A percentile compares a stretch with the other conserved stretches of the same genome.
These are phyloP conservation scores for Clarireedia monteithiana DNA, from an alignment of 2,329 filamentous ascomycete species.

Conservation along the genomic window DNA sequence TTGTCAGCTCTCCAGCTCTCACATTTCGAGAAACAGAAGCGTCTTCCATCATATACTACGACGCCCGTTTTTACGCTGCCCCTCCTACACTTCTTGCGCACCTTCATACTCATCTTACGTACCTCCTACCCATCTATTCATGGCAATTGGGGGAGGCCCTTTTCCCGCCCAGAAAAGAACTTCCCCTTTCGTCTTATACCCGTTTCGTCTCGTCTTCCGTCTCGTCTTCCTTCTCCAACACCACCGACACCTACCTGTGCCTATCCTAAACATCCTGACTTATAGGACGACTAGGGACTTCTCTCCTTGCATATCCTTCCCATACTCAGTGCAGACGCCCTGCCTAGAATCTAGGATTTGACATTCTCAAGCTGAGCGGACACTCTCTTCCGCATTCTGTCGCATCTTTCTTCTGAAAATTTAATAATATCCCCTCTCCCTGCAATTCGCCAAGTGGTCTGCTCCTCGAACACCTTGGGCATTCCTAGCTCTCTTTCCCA, in stretches of 20 bases:
- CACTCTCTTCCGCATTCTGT: neutral
- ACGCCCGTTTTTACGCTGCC: too few species aligned
- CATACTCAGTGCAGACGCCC: neutral
- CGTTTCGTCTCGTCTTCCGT: neutral
- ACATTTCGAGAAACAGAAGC: too few species aligned
- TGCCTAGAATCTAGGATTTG: slow-evolving; percentile 4
- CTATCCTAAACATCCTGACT: too few species aligned
- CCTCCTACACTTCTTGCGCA: too few species aligned
- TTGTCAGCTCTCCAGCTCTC: too few species aligned
- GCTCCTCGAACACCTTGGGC: neutral
- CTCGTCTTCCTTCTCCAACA: neutral
- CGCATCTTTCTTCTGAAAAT: neutral
- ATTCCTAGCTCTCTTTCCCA: neutral
- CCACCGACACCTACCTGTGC: neutral
- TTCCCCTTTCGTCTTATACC: too few species aligned
- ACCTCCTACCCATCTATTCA: too few species aligned
- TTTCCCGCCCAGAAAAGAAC: too few species aligned
- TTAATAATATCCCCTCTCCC: slow-evolving; percentile 4
- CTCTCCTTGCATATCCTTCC: neutral
- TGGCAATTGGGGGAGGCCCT: too few species aligned
- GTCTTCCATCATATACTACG: too few species aligned
- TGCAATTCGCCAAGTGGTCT: neutral
- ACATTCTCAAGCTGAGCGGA: neutral
- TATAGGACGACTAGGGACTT: too few species aligned
- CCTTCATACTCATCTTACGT: too few species aligned